Percentiles rank a stretch among this genome's conserved stretches.
Conservation (phyloP, 2,329 filamentous ascomycete species). For the Arthrobotrys musiformis region DNA sequence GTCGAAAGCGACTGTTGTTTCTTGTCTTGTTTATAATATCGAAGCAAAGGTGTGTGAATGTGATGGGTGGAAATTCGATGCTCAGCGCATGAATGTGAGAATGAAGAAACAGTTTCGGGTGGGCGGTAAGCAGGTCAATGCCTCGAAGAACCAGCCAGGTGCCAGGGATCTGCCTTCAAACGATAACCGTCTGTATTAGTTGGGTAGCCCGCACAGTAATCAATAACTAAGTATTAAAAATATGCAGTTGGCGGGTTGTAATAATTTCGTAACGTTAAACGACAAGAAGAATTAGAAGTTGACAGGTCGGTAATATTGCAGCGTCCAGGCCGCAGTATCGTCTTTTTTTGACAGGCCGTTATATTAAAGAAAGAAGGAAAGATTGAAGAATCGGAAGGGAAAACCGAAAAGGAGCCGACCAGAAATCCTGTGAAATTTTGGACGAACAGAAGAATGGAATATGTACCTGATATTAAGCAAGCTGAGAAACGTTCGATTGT, state of each 20-base stretch:
- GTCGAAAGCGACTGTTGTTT: constrained; percentile 5
- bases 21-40: constrained; percentile 31
- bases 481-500: constrained; percentile 12
- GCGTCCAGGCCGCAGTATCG: constrained; percentile 15
- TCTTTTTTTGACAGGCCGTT: constrained; percentile 18
- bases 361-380: background rate
- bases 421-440: constrained; percentile 31
- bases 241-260: constrained; percentile 10
- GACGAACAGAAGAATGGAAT: constrained; percentile 10
- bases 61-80: constrained; percentile 1
- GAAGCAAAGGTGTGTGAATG: background rate
- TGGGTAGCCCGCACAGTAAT: constrained; percentile 40
- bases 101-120: constrained; percentile 36
- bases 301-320: constrained; percentile 20
- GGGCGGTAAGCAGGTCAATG: constrained; percentile 50
- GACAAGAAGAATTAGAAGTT: background rate
- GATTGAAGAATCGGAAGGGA: background rate
- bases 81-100: constrained; percentile 49
- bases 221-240: constrained; percentile 19
- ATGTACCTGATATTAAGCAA: constrained; percentile 48
- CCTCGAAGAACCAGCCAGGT: constrained; percentile 17
- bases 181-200: constrained; percentile 42
- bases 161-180: constrained; percentile 39
- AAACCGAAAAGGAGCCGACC: constrained; percentile 19
- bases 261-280: constrained; percentile 11